Conservation (phyloP, 305 asterid species). For the Coffea humblotiana region DNA sequence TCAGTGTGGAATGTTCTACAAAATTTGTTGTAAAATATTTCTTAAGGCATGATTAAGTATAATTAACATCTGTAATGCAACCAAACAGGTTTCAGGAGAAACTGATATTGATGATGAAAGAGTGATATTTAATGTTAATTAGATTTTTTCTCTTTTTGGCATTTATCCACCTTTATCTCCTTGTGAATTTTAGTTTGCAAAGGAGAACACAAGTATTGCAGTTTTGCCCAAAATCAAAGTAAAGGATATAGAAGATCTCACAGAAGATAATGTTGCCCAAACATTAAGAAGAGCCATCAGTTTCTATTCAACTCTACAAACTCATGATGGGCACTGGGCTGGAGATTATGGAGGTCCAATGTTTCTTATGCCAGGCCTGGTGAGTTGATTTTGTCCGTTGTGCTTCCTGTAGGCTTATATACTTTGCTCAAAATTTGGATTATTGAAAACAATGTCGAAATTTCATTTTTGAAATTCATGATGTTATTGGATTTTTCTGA, state of each 20-base stretch:
- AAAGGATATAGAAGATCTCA: slow-evolving; percentile 63
- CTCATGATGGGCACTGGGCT: slow-evolving; percentile 90
- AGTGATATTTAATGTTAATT: not conserved
- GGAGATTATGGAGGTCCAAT: slow-evolving; percentile 61
- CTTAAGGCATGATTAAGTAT: not conserved
- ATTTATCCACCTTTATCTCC: not conserved
- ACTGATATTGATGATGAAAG: not conserved
- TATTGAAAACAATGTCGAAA: not conserved
- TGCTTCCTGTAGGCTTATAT: not conserved
- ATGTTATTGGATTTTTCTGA: not conserved
- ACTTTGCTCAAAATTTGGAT: not conserved
- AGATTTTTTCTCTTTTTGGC: not conserved
- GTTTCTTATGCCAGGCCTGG: slow-evolving; percentile 97
- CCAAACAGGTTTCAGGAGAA: not conserved
- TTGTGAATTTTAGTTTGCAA: slow-evolving; percentile 50
- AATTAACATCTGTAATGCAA: not conserved
- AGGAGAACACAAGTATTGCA: slow-evolving; percentile 54
- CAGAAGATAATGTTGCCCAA: slow-evolving; percentile 61
- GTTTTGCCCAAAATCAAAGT: slow-evolving; percentile 63
- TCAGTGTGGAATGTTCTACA: not conserved
- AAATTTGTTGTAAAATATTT: not conserved
- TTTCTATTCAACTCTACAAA: slow-evolving; percentile 79
- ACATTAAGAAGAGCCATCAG: slow-evolving; percentile 70
- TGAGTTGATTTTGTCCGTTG: slow-evolving; percentile 29
- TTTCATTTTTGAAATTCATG: not conserved